A percentile compares a stretch with the other conserved stretches of the same genome.
Evolutionary conservation across 345 rosid genomes (phyloP).

Genomic region (Cochlearia excelsa): DNA sequence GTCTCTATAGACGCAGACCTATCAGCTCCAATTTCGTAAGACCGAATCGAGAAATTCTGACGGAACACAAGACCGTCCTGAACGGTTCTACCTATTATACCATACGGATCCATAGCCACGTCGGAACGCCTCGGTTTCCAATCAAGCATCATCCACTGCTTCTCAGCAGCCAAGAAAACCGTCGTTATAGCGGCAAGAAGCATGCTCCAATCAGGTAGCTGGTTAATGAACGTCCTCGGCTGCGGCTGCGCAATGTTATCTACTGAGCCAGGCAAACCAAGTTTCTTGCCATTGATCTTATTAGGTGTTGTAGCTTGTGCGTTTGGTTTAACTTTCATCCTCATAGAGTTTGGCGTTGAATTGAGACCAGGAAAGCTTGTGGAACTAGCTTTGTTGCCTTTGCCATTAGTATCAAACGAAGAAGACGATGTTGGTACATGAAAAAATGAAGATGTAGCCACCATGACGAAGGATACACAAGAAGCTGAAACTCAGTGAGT

Average conservation of each 20-base stretch:
- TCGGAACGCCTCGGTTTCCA: constrained; percentile 93
- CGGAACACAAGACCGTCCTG: constrained; percentile 84
- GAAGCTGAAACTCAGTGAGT: background rate
- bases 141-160: constrained; percentile 99
- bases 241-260: constrained; percentile 48
- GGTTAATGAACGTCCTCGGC: constrained; percentile 90
- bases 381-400: constrained; percentile 49
- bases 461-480: constrained; percentile 47
- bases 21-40: constrained; percentile 98
- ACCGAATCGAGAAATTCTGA: constrained; percentile 88
- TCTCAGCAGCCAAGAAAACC: constrained; percentile 94
- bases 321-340: constrained; percentile 77
- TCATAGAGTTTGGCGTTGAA: constrained; percentile 44
- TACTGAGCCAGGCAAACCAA: constrained; percentile 45
- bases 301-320: constrained; percentile 67
- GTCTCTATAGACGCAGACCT: constrained; percentile 97
- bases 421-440: constrained; percentile 43
- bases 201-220: constrained; percentile 99
- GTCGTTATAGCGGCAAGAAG: constrained; percentile 99
- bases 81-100: constrained; percentile 69
- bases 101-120: constrained; percentile 78
- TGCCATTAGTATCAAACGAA: constrained; percentile 49
- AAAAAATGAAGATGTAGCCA: constrained; percentile 68
- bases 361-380: constrained; percentile 50
- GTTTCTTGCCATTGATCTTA: constrained; percentile 72